phyloP scores from a whole-genome alignment of 306 rosid genomes.

The Albizia julibrissin region DNA sequence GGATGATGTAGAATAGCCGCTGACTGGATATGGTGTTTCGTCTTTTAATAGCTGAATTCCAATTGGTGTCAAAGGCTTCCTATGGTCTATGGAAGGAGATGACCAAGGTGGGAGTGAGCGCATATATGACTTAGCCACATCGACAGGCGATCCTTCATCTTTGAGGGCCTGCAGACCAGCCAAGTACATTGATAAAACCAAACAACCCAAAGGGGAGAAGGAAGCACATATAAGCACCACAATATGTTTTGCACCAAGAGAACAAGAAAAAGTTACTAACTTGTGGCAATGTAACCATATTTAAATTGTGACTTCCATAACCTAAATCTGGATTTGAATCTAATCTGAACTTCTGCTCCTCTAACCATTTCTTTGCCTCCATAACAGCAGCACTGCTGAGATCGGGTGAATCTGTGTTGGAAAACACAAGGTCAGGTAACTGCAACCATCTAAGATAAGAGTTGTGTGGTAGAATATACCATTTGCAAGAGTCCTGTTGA shows the following conservation, averaged over 20 bases:
- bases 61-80: slow-evolving; percentile 50
- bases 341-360: slow-evolving; percentile 68
- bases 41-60: slow-evolving; percentile 66
- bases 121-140: slow-evolving; percentile 90
- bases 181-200: slow-evolving; percentile 26
- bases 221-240: slow-evolving; percentile 17
- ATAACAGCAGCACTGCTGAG: slow-evolving; percentile 72
- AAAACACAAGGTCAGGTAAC: slow-evolving; percentile 23
- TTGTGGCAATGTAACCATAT: slow-evolving; percentile 44
- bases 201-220: slow-evolving; percentile 10
- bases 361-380: slow-evolving; percentile 90
- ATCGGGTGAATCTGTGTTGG: slow-evolving; percentile 46
- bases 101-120: slow-evolving; percentile 84
- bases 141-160: slow-evolving; percentile 85
- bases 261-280: slow-evolving; percentile 50
- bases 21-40: slow-evolving; percentile 63
- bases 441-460: slow-evolving; percentile 17
- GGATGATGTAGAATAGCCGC: slow-evolving; percentile 53
- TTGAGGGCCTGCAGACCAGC: slow-evolving; percentile 56
- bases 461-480: slow-evolving; percentile 38
- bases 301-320: slow-evolving; percentile 50
- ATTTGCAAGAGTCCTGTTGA: slow-evolving; percentile 39
- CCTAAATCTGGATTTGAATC: slow-evolving; percentile 56
- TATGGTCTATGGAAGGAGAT: slow-evolving; percentile 67
- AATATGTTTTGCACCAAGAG: slow-evolving; percentile 1